phyloP scores from a whole-genome alignment of 148 eudicot genomes.

The Rhododendron henanense region DNA sequence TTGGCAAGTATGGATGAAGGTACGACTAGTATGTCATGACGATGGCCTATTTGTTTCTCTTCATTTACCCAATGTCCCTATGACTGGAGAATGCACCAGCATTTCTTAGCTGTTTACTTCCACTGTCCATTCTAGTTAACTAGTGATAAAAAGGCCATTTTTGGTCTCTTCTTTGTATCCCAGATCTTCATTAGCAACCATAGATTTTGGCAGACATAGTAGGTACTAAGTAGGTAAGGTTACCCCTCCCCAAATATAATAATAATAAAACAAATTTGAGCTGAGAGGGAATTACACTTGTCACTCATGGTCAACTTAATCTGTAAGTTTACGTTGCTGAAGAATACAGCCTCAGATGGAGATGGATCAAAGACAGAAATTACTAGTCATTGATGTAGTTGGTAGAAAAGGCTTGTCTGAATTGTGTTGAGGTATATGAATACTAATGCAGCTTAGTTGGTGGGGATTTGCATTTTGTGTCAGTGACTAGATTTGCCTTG shows the following conservation, averaged over 20 bases:
- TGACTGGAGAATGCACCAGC: not conserved
- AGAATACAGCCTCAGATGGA: not conserved
- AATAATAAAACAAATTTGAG: not conserved
- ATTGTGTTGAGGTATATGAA: not conserved
- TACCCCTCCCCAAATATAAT: not conserved
- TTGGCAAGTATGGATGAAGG: constrained; percentile 99
- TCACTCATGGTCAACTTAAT: not conserved
- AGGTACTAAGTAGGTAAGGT: not conserved
- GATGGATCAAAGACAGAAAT: not conserved
- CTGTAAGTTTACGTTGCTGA: not conserved
- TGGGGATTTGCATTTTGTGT: not conserved
- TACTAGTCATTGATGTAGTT: not conserved
- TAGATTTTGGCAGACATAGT: not conserved
- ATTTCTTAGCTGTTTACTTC: not conserved
- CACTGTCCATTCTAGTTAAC: not conserved
- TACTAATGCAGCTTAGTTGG: not conserved
- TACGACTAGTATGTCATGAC: constrained; percentile 15
- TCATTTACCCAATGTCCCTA: not conserved
- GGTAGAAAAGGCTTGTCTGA: not conserved
- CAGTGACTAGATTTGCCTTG: not conserved
- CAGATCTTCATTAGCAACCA: not conserved
- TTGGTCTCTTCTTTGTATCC: not conserved
- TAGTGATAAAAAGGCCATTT: not conserved
- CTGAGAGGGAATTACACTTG: not conserved
- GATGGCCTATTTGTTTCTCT: not conserved